phyloP scores from a whole-genome alignment of 768 basidiomycete species.

The Mycena metata region DNA sequence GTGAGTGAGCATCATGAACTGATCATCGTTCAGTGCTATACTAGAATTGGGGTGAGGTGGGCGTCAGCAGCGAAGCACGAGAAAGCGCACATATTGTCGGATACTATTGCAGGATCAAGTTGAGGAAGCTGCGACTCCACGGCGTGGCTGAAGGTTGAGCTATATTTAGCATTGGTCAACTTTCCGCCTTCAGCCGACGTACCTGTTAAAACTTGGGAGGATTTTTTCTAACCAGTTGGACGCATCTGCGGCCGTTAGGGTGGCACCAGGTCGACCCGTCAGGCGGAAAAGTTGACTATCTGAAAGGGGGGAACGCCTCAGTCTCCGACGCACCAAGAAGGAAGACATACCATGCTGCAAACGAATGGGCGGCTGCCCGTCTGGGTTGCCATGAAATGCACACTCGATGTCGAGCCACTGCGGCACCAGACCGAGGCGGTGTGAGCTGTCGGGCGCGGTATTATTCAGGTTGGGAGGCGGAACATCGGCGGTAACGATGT shows the following conservation, averaged over 20 bases:
- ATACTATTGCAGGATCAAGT: constrained; percentile 44
- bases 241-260: constrained; percentile 7
- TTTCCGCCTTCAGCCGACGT: background rate
- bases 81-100: constrained; percentile 43
- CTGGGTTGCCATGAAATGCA: constrained; percentile 42
- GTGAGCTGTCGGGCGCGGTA: background rate
- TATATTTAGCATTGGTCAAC: background rate
- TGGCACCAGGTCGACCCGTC: constrained; percentile 27
- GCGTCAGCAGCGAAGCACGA: background rate
- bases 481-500: constrained; percentile 52
- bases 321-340: constrained; percentile 34
- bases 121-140: constrained; percentile 52
- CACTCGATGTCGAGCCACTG: constrained; percentile 52
- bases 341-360: constrained; percentile 49
- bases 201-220: constrained; percentile 52
- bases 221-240: constrained; percentile 32
- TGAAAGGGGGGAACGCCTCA: background rate
- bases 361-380: constrained; percentile 40
- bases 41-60: background rate
- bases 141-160: constrained; percentile 44
- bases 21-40: constrained; percentile 57
- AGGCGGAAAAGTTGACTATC: constrained; percentile 39
- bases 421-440: constrained; percentile 54
- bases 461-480: background rate
- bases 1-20: constrained; percentile 49